Conservation (phyloP, 176 grass and related monocot genomes). For the Typha latifolia region DNA sequence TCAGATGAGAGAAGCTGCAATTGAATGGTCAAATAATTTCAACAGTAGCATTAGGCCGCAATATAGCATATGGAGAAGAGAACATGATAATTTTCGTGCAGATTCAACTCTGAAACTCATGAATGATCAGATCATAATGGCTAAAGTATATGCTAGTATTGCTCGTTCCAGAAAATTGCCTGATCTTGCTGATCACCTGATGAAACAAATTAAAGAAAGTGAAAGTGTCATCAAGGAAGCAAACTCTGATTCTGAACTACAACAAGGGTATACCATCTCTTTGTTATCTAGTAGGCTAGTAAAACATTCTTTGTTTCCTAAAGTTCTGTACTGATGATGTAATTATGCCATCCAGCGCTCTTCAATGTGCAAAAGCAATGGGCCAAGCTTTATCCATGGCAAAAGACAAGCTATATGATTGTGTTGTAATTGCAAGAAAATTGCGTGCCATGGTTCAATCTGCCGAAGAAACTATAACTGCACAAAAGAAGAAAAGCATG, state of each 20-base stretch:
- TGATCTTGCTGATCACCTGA: conserved; percentile 5
- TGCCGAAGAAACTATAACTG: conserved; percentile 2
- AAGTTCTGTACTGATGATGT: neutral
- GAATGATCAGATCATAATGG: conserved; percentile 26
- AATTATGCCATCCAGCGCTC: neutral
- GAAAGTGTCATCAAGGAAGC: conserved; percentile 8
- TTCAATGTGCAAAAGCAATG: conserved; percentile 4
- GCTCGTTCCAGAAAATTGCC: conserved; percentile 6
- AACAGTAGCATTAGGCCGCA: conserved; percentile 1
- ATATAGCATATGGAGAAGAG: conserved; percentile 21
- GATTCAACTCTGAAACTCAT: conserved; percentile 23
- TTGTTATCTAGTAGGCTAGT: too few species aligned
- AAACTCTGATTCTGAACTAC: conserved; percentile 22
- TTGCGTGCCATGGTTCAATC: neutral
- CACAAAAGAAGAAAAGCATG: conserved; percentile 1
- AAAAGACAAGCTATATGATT: conserved; percentile 8
- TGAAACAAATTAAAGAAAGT: conserved; percentile 16
- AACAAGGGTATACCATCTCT: conserved; percentile 2
- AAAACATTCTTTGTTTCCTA: neutral
- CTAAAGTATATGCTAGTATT: conserved; percentile 22
- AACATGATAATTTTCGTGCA: conserved; percentile 3
- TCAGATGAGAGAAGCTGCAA: conserved; percentile 19
- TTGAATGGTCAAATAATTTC: conserved; percentile 17
- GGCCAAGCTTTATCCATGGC: neutral
- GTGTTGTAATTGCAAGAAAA: neutral